Percentiles rank a stretch among this genome's conserved stretches.
Evolutionary conservation across 164 flowering plant species (phyloP).

Genomic region (Vitis vinifera): ASM3070453v1 NC_081822.1:4100001-4100500

Average conservation of each 20-base stretch:
- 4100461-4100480: slow-evolving; percentile 63
- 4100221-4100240: slow-evolving; percentile 99
- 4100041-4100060: slow-evolving; percentile 86
- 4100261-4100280: slow-evolving; percentile 72
- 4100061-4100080: slow-evolving; percentile 89
- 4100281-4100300: slow-evolving; percentile 93
- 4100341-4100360: slow-evolving; percentile 68
- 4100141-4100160: slow-evolving; percentile 96
- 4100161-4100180: slow-evolving; percentile 74
- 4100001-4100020: slow-evolving; percentile 83
- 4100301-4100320: slow-evolving; percentile 94
- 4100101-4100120: slow-evolving; percentile 92
- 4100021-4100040: slow-evolving; percentile 72
- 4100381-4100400: slow-evolving; percentile 63
- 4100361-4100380: slow-evolving; percentile 85
- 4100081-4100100: slow-evolving; percentile 94
- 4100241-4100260: slow-evolving; percentile 94
- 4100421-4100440: slow-evolving; percentile 50
- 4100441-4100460: slow-evolving; percentile 31
- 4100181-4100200: slow-evolving; percentile 93
- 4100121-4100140: slow-evolving; percentile 99
- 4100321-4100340: slow-evolving; percentile 96
- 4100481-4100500: slow-evolving; percentile 95
- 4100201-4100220: slow-evolving; percentile 95
- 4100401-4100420: slow-evolving; percentile 72